Evolutionary conservation across 108 stramenopile species (phyloP), one percentile per base, ranked within the genome.

Genomic region (Stephanodiscus minutulus): DNA sequence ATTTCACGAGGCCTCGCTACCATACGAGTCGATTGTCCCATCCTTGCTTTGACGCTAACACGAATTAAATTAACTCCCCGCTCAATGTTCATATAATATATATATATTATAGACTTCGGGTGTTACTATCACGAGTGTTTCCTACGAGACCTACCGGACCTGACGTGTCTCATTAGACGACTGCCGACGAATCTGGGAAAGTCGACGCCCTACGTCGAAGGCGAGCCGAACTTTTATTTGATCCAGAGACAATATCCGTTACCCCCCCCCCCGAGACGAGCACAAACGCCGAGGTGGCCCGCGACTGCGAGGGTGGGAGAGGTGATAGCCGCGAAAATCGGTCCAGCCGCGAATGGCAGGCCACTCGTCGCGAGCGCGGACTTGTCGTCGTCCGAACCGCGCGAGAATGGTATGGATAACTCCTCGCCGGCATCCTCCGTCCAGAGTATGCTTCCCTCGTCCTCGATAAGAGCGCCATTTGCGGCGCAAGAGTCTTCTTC

Each of bases 61-160:
- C 2, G 13, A 53, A 9, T 25, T 25, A 5, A 53, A 27, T 27
- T 7, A 27, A 53, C 52, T 53, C 25, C 17, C 50, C 50, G 7
- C 52, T 53, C 52, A 12, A 8, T 21, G 31, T 33, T 33, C 2
- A 48, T 48, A 48, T n/a, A n/a, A n/a, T n/a, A n/a, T n/a, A 56
- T 17, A 4, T 28, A 28, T 28, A 28, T 28, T 10, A 64, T 31
- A 31, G 65, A 66, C 33, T 7, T 36, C n/a, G 65, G 65, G 1
- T 66, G 33, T 35, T 66, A 66, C 49, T 66, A 66, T 29, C 50
- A 66, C 21, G 49, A 66, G 50, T 66, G 65, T 29, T 66, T 66
- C 49, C 65, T 66, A 35, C 65, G 50, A 9, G 65, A 18, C 3
- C 31, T 48, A n/a, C 65, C 65, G 4, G 17, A 25, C 0, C 65